These are phyloP conservation scores for Hippophae gyantsensis DNA, from an alignment of 306 rosid genomes.

Conservation along the genomic window DNA sequence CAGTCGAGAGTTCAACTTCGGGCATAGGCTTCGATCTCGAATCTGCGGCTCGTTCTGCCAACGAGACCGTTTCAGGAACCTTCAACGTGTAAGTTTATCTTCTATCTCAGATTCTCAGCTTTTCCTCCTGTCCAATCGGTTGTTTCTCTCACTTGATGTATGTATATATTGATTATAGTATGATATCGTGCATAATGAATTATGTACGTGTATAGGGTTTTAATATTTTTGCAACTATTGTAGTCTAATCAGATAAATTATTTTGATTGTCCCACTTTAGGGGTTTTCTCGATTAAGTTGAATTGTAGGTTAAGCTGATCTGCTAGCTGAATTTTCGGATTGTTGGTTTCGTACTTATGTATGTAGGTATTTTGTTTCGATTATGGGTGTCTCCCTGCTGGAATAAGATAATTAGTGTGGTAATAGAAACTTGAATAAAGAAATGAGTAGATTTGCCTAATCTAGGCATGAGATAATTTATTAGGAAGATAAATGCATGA, in stretches of 20 bases:
- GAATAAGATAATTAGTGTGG: slow-evolving; percentile 1
- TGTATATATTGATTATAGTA: no score
- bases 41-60: slow-evolving; percentile 85
- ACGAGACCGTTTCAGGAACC: slow-evolving; percentile 75
- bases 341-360: not conserved
- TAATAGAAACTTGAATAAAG: no score
- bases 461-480: no score
- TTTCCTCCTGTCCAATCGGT: not conserved
- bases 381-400: not conserved
- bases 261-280: not conserved
- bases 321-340: no score
- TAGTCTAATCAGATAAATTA: no score
- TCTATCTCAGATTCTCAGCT: not conserved
- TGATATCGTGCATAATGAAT: no score
- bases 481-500: no score
- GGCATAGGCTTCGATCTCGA: slow-evolving; percentile 71
- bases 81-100: slow-evolving; percentile 57
- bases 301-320: not conserved
- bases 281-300: slow-evolving; percentile 6
- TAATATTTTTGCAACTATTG: no score
- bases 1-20: slow-evolving; percentile 33
- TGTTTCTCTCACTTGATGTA: no score
- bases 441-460: no score
- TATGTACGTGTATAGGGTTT: no score
- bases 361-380: not conserved